phyloP scores from a whole-genome alignment of 495 filamentous ascomycete genomes.

The Thermothielavioides terrestris region DNA sequence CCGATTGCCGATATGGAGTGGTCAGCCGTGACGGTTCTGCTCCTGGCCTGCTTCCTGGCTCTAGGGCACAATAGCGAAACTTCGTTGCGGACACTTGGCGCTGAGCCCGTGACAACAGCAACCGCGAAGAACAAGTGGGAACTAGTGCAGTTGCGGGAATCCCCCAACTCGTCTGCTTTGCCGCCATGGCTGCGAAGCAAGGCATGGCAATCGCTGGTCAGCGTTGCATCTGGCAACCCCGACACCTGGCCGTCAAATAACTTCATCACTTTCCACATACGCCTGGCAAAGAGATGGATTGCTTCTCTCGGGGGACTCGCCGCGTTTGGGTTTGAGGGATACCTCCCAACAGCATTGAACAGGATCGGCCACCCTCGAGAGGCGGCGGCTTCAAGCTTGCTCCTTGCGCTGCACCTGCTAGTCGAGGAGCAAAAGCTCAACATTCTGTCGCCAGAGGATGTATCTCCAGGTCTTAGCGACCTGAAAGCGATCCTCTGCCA shows the following conservation, averaged over 20 bases:
- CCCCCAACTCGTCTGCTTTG: constrained; percentile 44
- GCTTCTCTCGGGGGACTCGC: constrained; percentile 44
- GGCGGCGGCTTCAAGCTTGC: constrained; percentile 54
- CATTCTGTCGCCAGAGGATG: constrained; percentile 48
- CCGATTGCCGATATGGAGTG: constrained; percentile 55
- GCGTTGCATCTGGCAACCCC: constrained; percentile 28
- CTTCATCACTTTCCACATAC: constrained; percentile 38
- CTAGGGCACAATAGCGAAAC: constrained; percentile 22
- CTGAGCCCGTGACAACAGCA: neutral
- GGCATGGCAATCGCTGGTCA: constrained; percentile 67
- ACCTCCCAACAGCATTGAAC: constrained; percentile 52
- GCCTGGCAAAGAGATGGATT: constrained; percentile 47
- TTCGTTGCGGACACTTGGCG: constrained; percentile 4
- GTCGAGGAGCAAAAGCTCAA: constrained; percentile 85
- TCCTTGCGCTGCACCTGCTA: constrained; percentile 74
- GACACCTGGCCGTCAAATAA: constrained; percentile 13
- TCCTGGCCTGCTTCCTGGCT: constrained; percentile 49
- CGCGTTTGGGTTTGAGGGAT: constrained; percentile 46
- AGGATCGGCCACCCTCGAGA: constrained; percentile 47
- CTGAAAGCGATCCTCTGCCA: constrained; percentile 69
- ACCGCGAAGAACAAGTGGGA: constrained; percentile 29
- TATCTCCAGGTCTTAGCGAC: constrained; percentile 42
- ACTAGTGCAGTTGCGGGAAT: constrained; percentile 29
- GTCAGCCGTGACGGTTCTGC: constrained; percentile 63
- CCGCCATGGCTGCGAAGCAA: constrained; percentile 58